Evolutionary conservation across 129 eudicot genomes (phyloP).

Genomic region (Helichrysum umbraculigerum): DNA sequence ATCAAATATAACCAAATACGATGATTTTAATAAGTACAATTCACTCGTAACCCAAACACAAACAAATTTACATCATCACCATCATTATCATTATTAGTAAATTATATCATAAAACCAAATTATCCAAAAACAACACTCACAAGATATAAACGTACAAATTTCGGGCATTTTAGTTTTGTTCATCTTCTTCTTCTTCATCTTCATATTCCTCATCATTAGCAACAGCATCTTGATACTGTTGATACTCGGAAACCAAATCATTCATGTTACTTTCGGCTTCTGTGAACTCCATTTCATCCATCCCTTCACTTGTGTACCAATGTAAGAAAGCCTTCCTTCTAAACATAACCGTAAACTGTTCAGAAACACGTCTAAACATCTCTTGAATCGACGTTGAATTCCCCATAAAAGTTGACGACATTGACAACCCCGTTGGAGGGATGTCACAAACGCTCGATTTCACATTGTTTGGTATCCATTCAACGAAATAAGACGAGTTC

Average conservation of each 20-base stretch:
- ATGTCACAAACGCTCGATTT: constrained; percentile 73
- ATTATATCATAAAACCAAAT: background rate
- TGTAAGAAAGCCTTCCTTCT: constrained; percentile 69
- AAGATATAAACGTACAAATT: background rate
- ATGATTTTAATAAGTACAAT: too few species aligned
- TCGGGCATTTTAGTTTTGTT: constrained; percentile 2
- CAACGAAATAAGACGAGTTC: constrained; percentile 68
- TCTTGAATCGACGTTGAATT: constrained; percentile 73
- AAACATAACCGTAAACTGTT: constrained; percentile 72
- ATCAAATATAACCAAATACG: too few species aligned
- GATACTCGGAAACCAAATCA: constrained; percentile 75
- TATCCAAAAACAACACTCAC: background rate
- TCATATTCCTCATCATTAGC: constrained; percentile 44
- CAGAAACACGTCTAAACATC: constrained; percentile 72
- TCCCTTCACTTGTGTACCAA: constrained; percentile 68
- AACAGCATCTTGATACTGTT: constrained; percentile 70
- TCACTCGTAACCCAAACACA: too few species aligned
- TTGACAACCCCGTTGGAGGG: constrained; percentile 61
- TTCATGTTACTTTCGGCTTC: constrained; percentile 81
- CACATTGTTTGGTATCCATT: constrained; percentile 77
- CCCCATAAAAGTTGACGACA: constrained; percentile 75
- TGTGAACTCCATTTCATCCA: constrained; percentile 75
- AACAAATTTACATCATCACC: background rate
- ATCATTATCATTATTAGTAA: too few species aligned
- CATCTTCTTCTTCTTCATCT: constrained; percentile 45